phyloP scores from a whole-genome alignment of 441 rosid species.

The Pelargonium myrrhifolium region DNA sequence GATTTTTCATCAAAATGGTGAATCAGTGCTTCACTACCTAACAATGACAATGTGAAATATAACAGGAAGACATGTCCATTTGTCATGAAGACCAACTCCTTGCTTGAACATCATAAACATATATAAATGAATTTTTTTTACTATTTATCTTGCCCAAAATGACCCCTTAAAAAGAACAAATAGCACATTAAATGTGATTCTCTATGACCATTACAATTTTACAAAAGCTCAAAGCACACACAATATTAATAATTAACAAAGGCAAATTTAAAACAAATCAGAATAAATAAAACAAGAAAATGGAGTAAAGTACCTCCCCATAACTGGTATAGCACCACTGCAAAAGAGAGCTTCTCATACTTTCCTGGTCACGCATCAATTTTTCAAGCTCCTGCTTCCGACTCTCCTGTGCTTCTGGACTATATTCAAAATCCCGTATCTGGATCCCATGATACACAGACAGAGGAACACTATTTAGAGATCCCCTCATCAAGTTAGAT shows the following conservation, averaged over 20 bases:
- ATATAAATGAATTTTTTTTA: background rate
- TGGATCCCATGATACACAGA: constrained; percentile 27
- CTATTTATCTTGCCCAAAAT: background rate
- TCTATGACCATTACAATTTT: background rate
- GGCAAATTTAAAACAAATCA: background rate
- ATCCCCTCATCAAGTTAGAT: background rate
- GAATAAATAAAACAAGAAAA: constrained; percentile 1
- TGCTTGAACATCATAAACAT: background rate
- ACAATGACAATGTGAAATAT: too few relatives aligned
- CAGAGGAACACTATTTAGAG: constrained; percentile 12
- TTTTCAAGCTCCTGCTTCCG: constrained; percentile 81
- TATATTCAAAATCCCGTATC: constrained; percentile 91
- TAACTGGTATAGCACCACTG: constrained; percentile 96
- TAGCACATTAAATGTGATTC: background rate
- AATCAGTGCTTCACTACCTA: too few relatives aligned
- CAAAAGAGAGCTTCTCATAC: constrained; percentile 78
- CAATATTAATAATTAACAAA: background rate
- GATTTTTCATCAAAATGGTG: too few relatives aligned
- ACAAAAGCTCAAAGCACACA: background rate
- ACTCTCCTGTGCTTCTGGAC: constrained; percentile 76
- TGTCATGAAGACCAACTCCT: background rate
- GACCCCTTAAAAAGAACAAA: background rate
- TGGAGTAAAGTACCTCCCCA: constrained; percentile 60
- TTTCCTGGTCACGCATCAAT: constrained; percentile 73
- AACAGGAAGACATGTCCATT: background rate